Evolutionary conservation across 371 early-diverging fungal genomes (phyloP).

Genomic region (Racocetra persica): DNA sequence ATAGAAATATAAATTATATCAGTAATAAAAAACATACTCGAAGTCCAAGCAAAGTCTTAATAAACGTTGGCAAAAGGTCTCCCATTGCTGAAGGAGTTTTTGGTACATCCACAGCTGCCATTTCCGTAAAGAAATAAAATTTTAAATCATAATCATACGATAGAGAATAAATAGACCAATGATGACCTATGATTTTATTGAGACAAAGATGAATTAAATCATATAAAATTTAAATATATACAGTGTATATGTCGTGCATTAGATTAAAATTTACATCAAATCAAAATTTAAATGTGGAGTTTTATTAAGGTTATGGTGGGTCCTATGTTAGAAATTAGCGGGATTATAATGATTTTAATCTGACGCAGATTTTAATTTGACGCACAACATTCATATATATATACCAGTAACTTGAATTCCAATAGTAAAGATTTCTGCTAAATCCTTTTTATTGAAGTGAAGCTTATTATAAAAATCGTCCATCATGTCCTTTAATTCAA

Average conservation of each 20-base stretch:
- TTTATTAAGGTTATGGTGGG: too few species aligned
- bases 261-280: too few species aligned
- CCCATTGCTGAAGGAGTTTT: background rate
- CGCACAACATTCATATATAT: too few species aligned
- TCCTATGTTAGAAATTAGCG: too few species aligned
- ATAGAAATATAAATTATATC: background rate
- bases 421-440: background rate
- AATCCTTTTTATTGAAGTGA: too few species aligned
- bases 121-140: background rate
- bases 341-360: too few species aligned
- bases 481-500: too few species aligned
- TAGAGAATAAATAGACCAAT: conserved; percentile 5
- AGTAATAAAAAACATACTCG: background rate
- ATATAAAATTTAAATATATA: background rate
- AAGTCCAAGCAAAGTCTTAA: conserved; percentile 1
- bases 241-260: too few species aligned
- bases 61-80: background rate
- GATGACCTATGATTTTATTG: background rate
- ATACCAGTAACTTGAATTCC: background rate
- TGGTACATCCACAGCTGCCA: background rate
- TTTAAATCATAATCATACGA: background rate
- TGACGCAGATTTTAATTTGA: too few species aligned
- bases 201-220: background rate
- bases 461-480: too few species aligned
- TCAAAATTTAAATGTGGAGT: too few species aligned